phyloP scores from a whole-genome alignment of 2,329 filamentous ascomycete species.

The Arachnomyces sp. region DNA sequence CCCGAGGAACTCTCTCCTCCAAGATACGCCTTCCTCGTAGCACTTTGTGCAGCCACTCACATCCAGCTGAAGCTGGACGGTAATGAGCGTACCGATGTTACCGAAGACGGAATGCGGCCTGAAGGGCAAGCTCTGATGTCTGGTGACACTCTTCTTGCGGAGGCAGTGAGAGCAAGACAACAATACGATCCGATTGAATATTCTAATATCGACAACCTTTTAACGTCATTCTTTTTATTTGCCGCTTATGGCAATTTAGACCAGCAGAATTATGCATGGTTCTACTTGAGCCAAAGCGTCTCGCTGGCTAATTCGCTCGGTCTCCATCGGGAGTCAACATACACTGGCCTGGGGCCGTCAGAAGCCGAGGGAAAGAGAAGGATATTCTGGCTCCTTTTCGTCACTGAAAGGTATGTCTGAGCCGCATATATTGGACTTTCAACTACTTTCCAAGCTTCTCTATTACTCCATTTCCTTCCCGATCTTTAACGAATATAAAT shows the following conservation, averaged over 20 bases:
- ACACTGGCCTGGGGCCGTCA: conserved; percentile 38
- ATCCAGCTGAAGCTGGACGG: conserved; percentile 37
- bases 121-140: conserved; percentile 52
- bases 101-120: conserved; percentile 37
- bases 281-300: conserved; percentile 65
- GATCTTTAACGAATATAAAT: conserved; percentile 2
- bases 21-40: conserved; percentile 34
- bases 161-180: conserved; percentile 43
- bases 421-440: not conserved
- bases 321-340: conserved; percentile 41
- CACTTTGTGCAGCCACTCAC: conserved; percentile 36
- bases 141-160: conserved; percentile 59
- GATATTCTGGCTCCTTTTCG: conserved; percentile 65
- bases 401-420: conserved; percentile 55
- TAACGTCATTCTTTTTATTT: conserved; percentile 73
- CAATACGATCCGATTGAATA: conserved; percentile 34
- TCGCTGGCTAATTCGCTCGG: conserved; percentile 49
- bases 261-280: conserved; percentile 70
- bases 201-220: conserved; percentile 35
- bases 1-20: conserved; percentile 43
- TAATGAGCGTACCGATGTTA: conserved; percentile 15
- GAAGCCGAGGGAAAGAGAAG: conserved; percentile 58
- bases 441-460: too few relatives aligned
- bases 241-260: conserved; percentile 63
- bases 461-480: not conserved